Evolutionary conservation across 192 early-diverging fungal species (phyloP).

Genomic region (Coemansia sp.): DNA sequence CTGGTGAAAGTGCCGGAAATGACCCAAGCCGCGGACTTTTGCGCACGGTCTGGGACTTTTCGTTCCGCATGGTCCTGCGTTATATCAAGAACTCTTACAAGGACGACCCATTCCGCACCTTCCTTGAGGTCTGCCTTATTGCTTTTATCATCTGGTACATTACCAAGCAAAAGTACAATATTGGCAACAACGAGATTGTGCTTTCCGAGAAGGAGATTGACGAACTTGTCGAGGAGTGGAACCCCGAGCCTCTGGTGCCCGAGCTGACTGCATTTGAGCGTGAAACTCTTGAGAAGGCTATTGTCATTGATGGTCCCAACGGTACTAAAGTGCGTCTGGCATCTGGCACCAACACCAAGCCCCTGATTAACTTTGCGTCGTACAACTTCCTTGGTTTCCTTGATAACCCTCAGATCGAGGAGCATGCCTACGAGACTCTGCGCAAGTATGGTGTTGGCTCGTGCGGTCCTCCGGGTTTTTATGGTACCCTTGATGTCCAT

Average conservation of each 20-base stretch:
- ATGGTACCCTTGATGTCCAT: conserved; percentile 94
- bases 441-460: conserved; percentile 94
- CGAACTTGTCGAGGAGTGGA: conserved; percentile 93
- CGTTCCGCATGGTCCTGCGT: conserved; percentile 65
- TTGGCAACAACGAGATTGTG: conserved; percentile 69
- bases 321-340: conserved; percentile 48
- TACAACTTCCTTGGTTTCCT: conserved; percentile 87
- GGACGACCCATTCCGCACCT: conserved; percentile 86
- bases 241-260: conserved; percentile 89
- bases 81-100: conserved; percentile 91
- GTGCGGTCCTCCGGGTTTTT: conserved; percentile 94
- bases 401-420: conserved; percentile 69
- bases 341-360: conserved; percentile 41
- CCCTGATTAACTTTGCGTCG: conserved; percentile 72
- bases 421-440: conserved; percentile 80
- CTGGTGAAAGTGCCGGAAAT: conserved; percentile 1
- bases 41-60: conserved; percentile 43
- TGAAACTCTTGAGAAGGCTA: conserved; percentile 74
- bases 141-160: conserved; percentile 89
- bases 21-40: conserved; percentile 22
- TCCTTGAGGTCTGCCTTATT: conserved; percentile 80
- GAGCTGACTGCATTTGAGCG: conserved; percentile 65
- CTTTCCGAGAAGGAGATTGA: conserved; percentile 93
- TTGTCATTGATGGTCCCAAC: conserved; percentile 65
- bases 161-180: conserved; percentile 75